Percentiles rank a stretch among this genome's conserved stretches.
Evolutionary conservation across 495 filamentous ascomycete species (phyloP).

Genomic region (Pyrenula aspistea): DNA sequence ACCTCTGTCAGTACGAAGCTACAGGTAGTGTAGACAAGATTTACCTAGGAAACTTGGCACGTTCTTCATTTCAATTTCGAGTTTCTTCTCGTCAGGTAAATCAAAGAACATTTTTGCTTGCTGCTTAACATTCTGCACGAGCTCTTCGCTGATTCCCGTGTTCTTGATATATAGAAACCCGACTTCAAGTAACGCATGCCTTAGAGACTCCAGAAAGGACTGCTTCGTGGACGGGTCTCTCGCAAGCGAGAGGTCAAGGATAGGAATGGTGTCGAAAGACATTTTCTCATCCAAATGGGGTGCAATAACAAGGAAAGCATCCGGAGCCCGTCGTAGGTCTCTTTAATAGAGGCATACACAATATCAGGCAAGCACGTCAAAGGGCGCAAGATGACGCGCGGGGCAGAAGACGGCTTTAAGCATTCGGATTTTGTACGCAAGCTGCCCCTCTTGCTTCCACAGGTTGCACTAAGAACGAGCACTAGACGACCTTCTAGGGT

Average conservation of each 20-base stretch:
- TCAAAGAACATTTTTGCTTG: conserved; percentile 70
- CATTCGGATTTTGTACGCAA: not conserved
- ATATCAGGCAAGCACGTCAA: too few species aligned
- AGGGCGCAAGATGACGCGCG: too few species aligned
- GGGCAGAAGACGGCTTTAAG: not conserved
- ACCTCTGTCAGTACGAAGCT: not conserved
- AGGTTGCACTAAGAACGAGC: not conserved
- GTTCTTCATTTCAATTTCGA: conserved; percentile 86
- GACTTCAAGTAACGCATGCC: conserved; percentile 74
- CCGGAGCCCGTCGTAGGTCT: too few species aligned
- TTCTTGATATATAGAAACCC: conserved; percentile 90
- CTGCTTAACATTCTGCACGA: conserved; percentile 55
- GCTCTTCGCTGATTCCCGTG: conserved; percentile 55
- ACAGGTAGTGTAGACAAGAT: not conserved
- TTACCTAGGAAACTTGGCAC: conserved; percentile 40
- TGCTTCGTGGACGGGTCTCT: conserved; percentile 56
- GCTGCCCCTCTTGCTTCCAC: not conserved
- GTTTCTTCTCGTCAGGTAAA: conserved; percentile 68
- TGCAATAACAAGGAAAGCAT: too few species aligned
- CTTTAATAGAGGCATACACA: too few species aligned
- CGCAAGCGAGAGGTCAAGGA: conserved; percentile 65
- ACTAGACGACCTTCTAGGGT: too few species aligned
- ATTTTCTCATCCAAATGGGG: too few species aligned
- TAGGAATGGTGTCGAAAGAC: conserved; percentile 66
- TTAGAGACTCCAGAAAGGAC: conserved; percentile 57